Percentiles rank a stretch among this genome's conserved stretches.
phyloP scores from a whole-genome alignment of 768 basidiomycete species.

The Crepidotus variabilis region DNA sequence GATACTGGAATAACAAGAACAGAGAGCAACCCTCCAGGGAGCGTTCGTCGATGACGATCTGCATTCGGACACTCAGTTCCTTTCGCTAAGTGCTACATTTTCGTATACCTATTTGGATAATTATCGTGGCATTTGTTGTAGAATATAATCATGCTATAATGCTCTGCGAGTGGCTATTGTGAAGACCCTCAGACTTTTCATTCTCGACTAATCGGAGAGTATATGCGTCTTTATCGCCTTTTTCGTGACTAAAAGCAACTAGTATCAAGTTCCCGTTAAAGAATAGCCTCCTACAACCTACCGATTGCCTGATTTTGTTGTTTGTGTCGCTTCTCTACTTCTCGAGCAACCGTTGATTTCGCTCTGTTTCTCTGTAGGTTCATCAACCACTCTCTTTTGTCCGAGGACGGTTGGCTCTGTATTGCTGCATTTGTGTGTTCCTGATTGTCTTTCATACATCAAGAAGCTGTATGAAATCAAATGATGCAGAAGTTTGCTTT shows the following conservation, averaged over 20 bases:
- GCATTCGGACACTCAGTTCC: background rate
- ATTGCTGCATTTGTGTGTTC: background rate
- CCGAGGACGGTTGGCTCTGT: background rate
- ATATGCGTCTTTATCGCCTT: background rate
- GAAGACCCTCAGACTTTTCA: too few relatives aligned
- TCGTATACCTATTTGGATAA: background rate
- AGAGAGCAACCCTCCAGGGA: background rate
- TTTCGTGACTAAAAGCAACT: background rate
- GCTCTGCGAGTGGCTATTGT: background rate
- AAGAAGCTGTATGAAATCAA: background rate
- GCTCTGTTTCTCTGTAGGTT: background rate
- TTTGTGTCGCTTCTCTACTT: background rate
- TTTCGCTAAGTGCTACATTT: background rate
- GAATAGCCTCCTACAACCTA: background rate
- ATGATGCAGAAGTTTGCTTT: background rate
- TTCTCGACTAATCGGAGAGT: too few relatives aligned
- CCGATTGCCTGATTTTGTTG: background rate
- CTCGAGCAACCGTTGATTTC: background rate
- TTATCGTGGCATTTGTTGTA: background rate
- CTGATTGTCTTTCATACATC: background rate
- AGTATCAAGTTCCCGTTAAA: background rate
- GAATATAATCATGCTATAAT: background rate
- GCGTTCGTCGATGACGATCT: background rate
- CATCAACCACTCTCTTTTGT: background rate
- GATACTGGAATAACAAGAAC: slow-evolving; percentile 8